These are phyloP conservation scores for Blastobotrys apis DNA, from an alignment of 1,139 yeast species.

Conservation along the genomic window DNA sequence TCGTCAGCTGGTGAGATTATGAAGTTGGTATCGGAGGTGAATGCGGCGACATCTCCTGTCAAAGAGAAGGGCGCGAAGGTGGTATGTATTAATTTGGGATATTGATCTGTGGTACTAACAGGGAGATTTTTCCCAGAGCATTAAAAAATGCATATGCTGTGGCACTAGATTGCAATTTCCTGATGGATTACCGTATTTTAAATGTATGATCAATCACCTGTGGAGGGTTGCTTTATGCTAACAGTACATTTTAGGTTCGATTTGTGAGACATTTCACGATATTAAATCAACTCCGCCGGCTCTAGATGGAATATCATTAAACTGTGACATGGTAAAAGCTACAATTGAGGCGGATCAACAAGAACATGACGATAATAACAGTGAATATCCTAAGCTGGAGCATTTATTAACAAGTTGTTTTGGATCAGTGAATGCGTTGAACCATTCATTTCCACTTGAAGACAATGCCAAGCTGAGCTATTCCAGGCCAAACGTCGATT, in stretches of 20 bases:
- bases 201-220: too few species aligned
- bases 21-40: conserved; percentile 25
- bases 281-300: conserved; percentile 19
- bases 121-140: conserved; percentile 7
- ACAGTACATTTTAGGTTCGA: conserved; percentile 13
- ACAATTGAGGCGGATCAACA: conserved; percentile 11
- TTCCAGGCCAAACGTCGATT: conserved; percentile 30
- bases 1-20: conserved; percentile 27
- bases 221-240: neutral
- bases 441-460: conserved; percentile 25
- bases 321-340: conserved; percentile 5
- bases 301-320: conserved; percentile 6
- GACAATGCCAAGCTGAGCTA: conserved; percentile 22
- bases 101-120: neutral
- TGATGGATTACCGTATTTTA: conserved; percentile 43
- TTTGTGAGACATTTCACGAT: conserved; percentile 33
- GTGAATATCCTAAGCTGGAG: conserved; percentile 15
- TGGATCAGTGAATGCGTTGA: conserved; percentile 25
- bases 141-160: conserved; percentile 50
- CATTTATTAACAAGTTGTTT: conserved; percentile 22
- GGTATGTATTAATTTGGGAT: conserved; percentile 3
- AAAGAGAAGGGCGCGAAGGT: neutral
- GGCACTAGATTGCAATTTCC: conserved; percentile 55
- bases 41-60: conserved; percentile 13
- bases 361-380: conserved; percentile 7